Evolutionary conservation across 495 filamentous ascomycete species (phyloP).

Genomic region (Delitschia confertaspora): DNA sequence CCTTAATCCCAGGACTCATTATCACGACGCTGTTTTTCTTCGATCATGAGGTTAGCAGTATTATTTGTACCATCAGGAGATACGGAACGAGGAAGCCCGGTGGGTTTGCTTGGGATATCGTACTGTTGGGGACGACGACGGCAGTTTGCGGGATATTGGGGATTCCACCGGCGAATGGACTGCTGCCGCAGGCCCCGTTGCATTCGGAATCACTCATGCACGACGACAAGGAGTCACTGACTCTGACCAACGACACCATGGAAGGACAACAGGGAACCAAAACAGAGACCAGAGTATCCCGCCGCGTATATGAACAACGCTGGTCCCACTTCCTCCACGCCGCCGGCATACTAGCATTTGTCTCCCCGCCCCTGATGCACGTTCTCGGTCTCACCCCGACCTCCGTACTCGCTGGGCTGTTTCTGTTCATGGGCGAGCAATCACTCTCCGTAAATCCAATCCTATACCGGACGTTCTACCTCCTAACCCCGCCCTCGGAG

Average conservation of each 20-base stretch:
- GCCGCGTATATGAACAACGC: slow-evolving; percentile 58
- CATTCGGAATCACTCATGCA: slow-evolving; percentile 62
- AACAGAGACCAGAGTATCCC: slow-evolving; percentile 36
- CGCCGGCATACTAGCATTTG: slow-evolving; percentile 50
- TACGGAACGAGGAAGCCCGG: slow-evolving; percentile 59
- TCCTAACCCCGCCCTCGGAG: slow-evolving; percentile 57
- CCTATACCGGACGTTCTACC: slow-evolving; percentile 52
- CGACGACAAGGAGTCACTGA: slow-evolving; percentile 39
- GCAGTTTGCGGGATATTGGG: slow-evolving; percentile 61
- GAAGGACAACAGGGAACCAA: slow-evolving; percentile 37
- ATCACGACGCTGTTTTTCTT: slow-evolving; percentile 67
- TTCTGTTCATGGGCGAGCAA: slow-evolving; percentile 69
- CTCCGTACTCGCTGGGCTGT: slow-evolving; percentile 58
- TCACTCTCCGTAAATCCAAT: slow-evolving; percentile 61
- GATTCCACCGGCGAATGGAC: slow-evolving; percentile 61
- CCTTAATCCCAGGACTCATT: slow-evolving; percentile 57
- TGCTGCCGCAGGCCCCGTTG: slow-evolving; percentile 60
- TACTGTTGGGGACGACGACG: slow-evolving; percentile 59
- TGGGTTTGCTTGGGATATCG: slow-evolving; percentile 63
- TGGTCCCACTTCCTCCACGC: slow-evolving; percentile 60
- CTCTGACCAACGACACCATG: slow-evolving; percentile 28
- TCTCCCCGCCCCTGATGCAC: slow-evolving; percentile 60
- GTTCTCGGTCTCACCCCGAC: slow-evolving; percentile 61
- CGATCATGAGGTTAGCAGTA: slow-evolving; percentile 67
- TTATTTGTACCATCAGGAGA: slow-evolving; percentile 60